A percentile compares a stretch with the other conserved stretches of the same genome.
Conservation (phyloP, 2,329 filamentous ascomycete genomes). For the Hirsutella minnesotensis region DNA sequence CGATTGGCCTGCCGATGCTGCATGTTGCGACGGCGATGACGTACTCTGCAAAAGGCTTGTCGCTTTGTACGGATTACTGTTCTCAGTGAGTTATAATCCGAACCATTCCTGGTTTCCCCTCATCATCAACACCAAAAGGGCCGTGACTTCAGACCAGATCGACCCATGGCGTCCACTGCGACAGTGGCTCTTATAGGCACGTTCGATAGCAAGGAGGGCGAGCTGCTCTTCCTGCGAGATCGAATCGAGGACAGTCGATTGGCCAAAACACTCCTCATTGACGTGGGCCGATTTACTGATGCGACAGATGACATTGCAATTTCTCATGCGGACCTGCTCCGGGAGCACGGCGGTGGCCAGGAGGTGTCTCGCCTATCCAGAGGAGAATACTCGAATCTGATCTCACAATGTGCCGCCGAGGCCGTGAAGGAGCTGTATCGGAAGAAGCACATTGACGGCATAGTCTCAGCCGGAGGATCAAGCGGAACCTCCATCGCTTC, state of each 20-base stretch:
- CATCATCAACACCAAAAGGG: too few relatives aligned
- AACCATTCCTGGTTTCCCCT: too few relatives aligned
- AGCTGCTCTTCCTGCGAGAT: conserved; percentile 41
- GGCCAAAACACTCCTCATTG: conserved; percentile 14
- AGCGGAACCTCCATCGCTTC: conserved; percentile 50
- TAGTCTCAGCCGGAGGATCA: conserved; percentile 50
- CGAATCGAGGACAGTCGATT: conserved; percentile 23
- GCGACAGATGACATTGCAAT: conserved; percentile 34
- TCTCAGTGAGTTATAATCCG: too few relatives aligned
- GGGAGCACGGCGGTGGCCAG: conserved; percentile 15
- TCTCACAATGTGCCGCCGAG: conserved; percentile 34
- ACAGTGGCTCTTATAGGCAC: conserved; percentile 47
- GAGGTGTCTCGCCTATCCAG: conserved; percentile 30
- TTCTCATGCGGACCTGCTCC: conserved; percentile 28
- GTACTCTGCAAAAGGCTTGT: too few relatives aligned
- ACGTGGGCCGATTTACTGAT: conserved; percentile 35
- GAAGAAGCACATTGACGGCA: conserved; percentile 33
- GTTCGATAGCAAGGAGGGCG: conserved; percentile 51
- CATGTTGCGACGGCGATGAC: too few relatives aligned
- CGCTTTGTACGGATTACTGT: too few relatives aligned
- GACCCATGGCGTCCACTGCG: conserved; percentile 10
- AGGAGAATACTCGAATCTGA: conserved; percentile 42
- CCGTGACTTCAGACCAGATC: too few relatives aligned
- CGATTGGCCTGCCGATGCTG: too few relatives aligned
- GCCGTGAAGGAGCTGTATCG: conserved; percentile 27